A percentile compares a stretch with the other conserved stretches of the same genome.
Conservation (phyloP, 2,329 filamentous ascomycete genomes). For the Pestalotiopsis sp. region DNA sequence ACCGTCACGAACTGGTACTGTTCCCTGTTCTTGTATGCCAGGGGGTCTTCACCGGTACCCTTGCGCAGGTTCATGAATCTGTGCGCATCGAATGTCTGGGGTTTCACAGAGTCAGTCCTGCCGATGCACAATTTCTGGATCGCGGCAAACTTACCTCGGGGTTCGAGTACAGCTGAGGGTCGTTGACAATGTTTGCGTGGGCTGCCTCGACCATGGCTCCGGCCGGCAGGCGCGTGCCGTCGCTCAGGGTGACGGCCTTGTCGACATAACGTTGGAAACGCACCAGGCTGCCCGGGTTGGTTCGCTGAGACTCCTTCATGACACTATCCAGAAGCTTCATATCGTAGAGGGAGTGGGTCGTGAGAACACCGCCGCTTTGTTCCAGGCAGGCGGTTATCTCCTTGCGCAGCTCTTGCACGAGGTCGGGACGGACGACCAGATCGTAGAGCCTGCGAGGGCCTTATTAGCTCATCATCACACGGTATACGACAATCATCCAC, state of each 20-base stretch:
- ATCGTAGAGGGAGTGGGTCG: slow-evolving; percentile 32
- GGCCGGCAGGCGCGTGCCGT: slow-evolving; percentile 34
- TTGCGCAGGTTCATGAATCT: slow-evolving; percentile 35
- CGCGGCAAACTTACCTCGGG: slow-evolving; percentile 23
- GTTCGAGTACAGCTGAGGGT: slow-evolving; percentile 32
- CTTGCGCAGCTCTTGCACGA: slow-evolving; percentile 47
- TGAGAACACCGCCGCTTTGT: slow-evolving; percentile 31
- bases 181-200: slow-evolving; percentile 29
- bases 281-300: slow-evolving; percentile 27
- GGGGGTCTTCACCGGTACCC: slow-evolving; percentile 21
- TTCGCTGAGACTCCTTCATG: slow-evolving; percentile 33
- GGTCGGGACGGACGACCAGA: slow-evolving; percentile 46
- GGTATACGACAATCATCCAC: not conserved
- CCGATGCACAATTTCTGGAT: not conserved
- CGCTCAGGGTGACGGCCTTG: slow-evolving; percentile 23
- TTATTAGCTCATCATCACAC: not conserved
- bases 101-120: not conserved
- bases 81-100: slow-evolving; percentile 31
- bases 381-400: slow-evolving; percentile 43
- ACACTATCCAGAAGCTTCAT: slow-evolving; percentile 39
- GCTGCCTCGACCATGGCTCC: slow-evolving; percentile 41
- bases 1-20: slow-evolving; percentile 42
- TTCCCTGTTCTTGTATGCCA: slow-evolving; percentile 28
- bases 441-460: slow-evolving; percentile 40
- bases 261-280: slow-evolving; percentile 45